Percentiles rank a stretch among this genome's conserved stretches.
These are phyloP conservation scores for Triticum urartu DNA, from an alignment of 176 grass and related monocot species.

Conservation along the genomic window DNA sequence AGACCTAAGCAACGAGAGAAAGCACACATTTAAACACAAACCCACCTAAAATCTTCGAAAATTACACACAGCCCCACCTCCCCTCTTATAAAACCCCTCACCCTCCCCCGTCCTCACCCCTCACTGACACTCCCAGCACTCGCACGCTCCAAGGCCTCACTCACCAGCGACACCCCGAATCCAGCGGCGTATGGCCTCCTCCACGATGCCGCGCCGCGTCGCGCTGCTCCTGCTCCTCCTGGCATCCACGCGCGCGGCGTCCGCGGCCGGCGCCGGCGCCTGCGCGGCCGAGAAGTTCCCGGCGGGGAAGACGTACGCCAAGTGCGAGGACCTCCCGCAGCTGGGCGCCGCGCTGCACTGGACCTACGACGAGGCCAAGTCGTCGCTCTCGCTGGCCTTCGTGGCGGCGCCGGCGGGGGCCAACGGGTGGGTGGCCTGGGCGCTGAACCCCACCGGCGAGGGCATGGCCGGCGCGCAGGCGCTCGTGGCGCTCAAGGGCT, in stretches of 20 bases:
- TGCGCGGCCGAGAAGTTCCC: slow-evolving; percentile 56
- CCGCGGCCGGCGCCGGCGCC: not conserved
- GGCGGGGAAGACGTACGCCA: slow-evolving; percentile 27
- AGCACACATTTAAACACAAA: not conserved
- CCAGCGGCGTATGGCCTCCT: not conserved
- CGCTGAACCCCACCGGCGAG: slow-evolving; percentile 54
- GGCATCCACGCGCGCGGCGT: not conserved
- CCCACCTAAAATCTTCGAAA: not conserved
- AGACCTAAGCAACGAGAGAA: not conserved
- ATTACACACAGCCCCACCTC: not conserved
- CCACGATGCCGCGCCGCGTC: slow-evolving; percentile 9
- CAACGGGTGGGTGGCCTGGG: slow-evolving; percentile 76
- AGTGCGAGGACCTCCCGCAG: slow-evolving; percentile 59
- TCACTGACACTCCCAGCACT: not conserved
- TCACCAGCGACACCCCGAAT: not conserved
- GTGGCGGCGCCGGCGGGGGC: slow-evolving; percentile 44
- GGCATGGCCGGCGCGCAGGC: slow-evolving; percentile 71
- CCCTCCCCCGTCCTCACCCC: not conserved
- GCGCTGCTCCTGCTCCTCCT: slow-evolving; percentile 37
- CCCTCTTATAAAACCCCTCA: slow-evolving; percentile 22
- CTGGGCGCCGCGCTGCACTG: slow-evolving; percentile 66
- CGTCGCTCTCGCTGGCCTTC: slow-evolving; percentile 53
- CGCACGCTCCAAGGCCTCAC: not conserved
- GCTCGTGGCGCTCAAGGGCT: slow-evolving; percentile 45
- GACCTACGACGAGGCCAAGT: slow-evolving; percentile 46